These are phyloP conservation scores for Globisporangium nunn DNA, from an alignment of 352 stramenopile genomes.

Conservation along the genomic window DNA sequence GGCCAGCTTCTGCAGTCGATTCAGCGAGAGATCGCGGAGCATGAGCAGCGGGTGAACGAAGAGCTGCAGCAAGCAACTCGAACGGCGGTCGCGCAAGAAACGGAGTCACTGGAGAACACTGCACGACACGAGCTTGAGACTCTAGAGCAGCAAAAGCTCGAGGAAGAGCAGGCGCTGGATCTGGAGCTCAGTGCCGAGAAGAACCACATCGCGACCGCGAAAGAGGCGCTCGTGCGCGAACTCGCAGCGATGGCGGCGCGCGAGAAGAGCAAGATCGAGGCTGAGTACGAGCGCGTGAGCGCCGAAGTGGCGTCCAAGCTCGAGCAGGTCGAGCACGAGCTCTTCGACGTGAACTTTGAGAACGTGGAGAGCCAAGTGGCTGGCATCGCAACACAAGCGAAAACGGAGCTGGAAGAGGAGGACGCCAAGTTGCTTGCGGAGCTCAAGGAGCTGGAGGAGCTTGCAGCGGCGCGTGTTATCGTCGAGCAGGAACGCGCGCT, in stretches of 20 bases:
- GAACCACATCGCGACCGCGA: conserved; percentile 8
- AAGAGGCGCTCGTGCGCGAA: conserved; percentile 7
- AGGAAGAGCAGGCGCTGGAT: conserved; percentile 4
- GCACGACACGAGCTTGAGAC: neutral
- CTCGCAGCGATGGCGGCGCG: neutral
- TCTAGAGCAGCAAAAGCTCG: conserved; percentile 7
- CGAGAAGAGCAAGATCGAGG: conserved; percentile 7
- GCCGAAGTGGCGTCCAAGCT: conserved; percentile 5
- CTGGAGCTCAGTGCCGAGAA: conserved; percentile 9
- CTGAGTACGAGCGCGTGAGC: neutral
- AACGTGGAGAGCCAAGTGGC: conserved; percentile 1
- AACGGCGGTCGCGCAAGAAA: conserved; percentile 8
- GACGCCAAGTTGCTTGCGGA: conserved; percentile 11
- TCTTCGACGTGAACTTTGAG: neutral
- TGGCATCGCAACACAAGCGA: neutral
- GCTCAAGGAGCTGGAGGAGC: conserved; percentile 5
- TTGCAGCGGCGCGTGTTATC: conserved; percentile 4
- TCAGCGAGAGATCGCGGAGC: conserved; percentile 28
- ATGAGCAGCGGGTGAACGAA: conserved; percentile 18
- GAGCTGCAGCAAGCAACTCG: conserved; percentile 16
- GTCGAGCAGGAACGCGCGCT: conserved; percentile 5
- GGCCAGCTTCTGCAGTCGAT: conserved; percentile 31
- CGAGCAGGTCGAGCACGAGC: conserved; percentile 1
- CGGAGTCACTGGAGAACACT: conserved; percentile 1
- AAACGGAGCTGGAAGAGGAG: conserved; percentile 8